phyloP scores from a whole-genome alignment of 2,329 filamentous ascomycete species.

The Neonectria faginata region DNA sequence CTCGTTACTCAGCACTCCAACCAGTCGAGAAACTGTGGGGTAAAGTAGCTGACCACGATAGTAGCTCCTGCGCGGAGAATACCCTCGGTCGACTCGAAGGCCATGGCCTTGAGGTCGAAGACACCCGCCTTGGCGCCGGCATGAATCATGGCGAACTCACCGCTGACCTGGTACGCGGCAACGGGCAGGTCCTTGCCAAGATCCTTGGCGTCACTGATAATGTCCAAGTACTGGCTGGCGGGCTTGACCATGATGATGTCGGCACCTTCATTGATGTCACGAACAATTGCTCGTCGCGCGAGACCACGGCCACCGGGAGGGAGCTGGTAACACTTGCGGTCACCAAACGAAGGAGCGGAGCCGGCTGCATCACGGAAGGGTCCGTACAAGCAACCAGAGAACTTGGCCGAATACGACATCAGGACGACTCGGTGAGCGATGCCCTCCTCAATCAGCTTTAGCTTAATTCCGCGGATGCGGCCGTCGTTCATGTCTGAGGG shows the following conservation, averaged over 20 bases:
- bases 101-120: slow-evolving; percentile 94
- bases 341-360: slow-evolving; percentile 90
- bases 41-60: slow-evolving; percentile 95
- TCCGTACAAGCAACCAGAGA: slow-evolving; percentile 95
- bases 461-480: slow-evolving; percentile 95
- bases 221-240: slow-evolving; percentile 93
- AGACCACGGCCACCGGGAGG: slow-evolving; percentile 92
- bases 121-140: slow-evolving; percentile 95
- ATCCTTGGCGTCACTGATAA: slow-evolving; percentile 97
- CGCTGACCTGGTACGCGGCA: slow-evolving; percentile 96
- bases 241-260: slow-evolving; percentile 99
- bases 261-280: slow-evolving; percentile 93
- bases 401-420: slow-evolving; percentile 99
- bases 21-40: slow-evolving; percentile 81
- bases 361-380: slow-evolving; percentile 97
- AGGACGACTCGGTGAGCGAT: slow-evolving; percentile 91
- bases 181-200: slow-evolving; percentile 91
- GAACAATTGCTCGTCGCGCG: slow-evolving; percentile 86
- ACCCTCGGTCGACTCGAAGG: slow-evolving; percentile 92
- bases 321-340: slow-evolving; percentile 96
- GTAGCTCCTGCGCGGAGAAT: slow-evolving; percentile 93
- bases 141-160: slow-evolving; percentile 98
- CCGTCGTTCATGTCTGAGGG: slow-evolving; percentile 99
- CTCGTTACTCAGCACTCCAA: slow-evolving; percentile 60
- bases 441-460: slow-evolving; percentile 95